Base-by-base conservation (phyloP, 1,284 basidiomycete genomes). In the Cryptococcus sp. region DNA sequence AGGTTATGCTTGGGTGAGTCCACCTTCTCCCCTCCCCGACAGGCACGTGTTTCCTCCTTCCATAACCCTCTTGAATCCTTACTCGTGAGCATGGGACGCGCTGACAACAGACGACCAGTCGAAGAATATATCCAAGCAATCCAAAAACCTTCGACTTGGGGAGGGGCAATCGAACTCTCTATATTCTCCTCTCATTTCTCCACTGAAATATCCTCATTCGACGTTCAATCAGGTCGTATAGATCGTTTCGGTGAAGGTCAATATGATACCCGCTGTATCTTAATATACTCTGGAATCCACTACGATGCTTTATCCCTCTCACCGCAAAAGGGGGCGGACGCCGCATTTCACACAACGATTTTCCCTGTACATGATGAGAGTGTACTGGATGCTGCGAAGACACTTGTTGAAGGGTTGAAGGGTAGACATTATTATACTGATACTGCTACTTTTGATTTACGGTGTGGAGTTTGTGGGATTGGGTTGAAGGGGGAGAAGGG, bases 271-370 rank as follows among this genome's bases (percentile, higher is more conserved):
- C 50, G 76, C 46, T 71, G 68, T 57, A 75, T 94, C 10, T 69
- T 96, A 14, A 80, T 96, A 3, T 97, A 97, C 74, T 91, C 88
- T 1, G 92, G 91, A 7, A 93, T 94, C 49, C 91, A 94, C 73
- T 97, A 96, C 72, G 92, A 97, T 70, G 88, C 88, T 9, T 82
- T 86, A 11, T 85, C 86, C 0, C 75, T 92, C 32, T 83, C 90
- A n/a, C 92, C 89, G 0, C 79, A 82, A 67, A 75, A 78, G 3
- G 83, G 84, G 44, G 85, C 87, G 0, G 87, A 88, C 0, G 69
- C 79, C 10, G 88, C 88, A 53, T 97, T 91, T 80, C 91, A 94
- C 73, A 88, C 91, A 60, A 91, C 87, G 7, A 73, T 91, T 31
- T 89, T 94, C 69, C 84, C 86, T 14, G 76, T 83, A 10, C 49